phyloP scores from a whole-genome alignment of 441 rosid genomes.

The Populus tomentosa region DNA sequence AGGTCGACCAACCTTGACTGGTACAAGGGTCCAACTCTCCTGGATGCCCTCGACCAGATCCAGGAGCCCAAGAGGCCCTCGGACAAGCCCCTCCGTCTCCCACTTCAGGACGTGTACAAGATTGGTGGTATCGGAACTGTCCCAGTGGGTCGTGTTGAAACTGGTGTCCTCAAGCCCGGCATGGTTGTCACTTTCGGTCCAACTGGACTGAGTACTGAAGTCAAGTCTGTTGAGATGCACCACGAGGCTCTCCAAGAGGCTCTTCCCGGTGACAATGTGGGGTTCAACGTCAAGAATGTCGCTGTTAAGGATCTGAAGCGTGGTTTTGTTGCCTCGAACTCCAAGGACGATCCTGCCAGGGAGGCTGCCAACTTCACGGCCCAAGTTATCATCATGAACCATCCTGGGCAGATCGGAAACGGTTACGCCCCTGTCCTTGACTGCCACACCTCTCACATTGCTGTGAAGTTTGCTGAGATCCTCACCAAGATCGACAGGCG shows the following conservation, averaged over 20 bases:
- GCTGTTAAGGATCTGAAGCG: conserved; percentile 86
- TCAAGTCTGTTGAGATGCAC: conserved; percentile 66
- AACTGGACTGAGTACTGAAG: conserved; percentile 57
- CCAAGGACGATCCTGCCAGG: conserved; percentile 77
- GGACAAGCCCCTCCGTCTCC: conserved; percentile 81
- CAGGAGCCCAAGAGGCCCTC: conserved; percentile 73
- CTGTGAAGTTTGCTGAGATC: conserved; percentile 58
- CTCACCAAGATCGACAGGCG: conserved; percentile 68
- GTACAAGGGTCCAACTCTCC: conserved; percentile 81
- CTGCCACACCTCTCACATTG: conserved; percentile 66
- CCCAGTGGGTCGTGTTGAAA: conserved; percentile 60
- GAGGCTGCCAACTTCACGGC: conserved; percentile 66
- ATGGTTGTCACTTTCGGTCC: conserved; percentile 65
- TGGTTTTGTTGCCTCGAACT: conserved; percentile 74
- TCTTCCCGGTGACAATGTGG: conserved; percentile 62
- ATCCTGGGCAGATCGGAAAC: conserved; percentile 73
- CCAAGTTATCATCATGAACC: conserved; percentile 80
- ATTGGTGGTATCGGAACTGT: conserved; percentile 75
- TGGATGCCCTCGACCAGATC: conserved; percentile 64
- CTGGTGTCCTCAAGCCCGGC: conserved; percentile 55
- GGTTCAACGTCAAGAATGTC: conserved; percentile 78
- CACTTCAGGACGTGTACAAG: conserved; percentile 79
- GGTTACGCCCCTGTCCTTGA: conserved; percentile 63
- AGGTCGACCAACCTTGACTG: conserved; percentile 72
- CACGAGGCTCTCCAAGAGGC: conserved; percentile 61